These are phyloP conservation scores for Curvularia spicifera DNA, from an alignment of 2,329 filamentous ascomycete genomes.

Conservation along the genomic window DNA sequence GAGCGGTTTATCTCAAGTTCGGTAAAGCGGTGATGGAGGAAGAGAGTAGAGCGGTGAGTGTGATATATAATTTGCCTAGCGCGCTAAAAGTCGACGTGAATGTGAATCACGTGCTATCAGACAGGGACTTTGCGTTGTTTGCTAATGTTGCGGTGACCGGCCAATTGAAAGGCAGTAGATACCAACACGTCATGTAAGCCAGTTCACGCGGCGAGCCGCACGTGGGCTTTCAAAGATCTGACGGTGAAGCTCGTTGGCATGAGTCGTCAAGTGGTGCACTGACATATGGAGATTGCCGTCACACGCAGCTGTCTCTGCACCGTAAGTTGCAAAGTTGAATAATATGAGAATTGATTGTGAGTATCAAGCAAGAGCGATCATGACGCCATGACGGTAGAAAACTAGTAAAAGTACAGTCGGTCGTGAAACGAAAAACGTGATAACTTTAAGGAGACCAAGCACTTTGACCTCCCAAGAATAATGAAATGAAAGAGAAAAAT, in stretches of 20 bases:
- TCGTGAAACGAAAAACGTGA: neutral
- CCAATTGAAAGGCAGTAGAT: constrained; percentile 5
- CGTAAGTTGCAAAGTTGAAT: neutral
- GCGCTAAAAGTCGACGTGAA: constrained; percentile 8
- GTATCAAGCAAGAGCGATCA: neutral
- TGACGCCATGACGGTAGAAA: neutral
- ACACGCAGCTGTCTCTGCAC: neutral
- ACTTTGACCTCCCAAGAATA: neutral
- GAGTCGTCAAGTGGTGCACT: neutral
- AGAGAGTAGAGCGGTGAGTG: neutral
- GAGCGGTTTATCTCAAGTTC: neutral
- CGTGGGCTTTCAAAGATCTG: neutral
- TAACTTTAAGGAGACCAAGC: neutral
- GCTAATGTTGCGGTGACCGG: neutral
- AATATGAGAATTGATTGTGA: neutral
- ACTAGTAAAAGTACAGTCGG: neutral
- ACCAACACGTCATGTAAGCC: neutral
- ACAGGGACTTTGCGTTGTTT: constrained; percentile 3
- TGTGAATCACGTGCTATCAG: constrained; percentile 1
- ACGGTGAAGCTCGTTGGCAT: neutral
- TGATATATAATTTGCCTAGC: constrained; percentile 3
- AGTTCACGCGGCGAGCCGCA: neutral
- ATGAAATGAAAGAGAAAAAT: neutral
- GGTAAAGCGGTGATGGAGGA: neutral
- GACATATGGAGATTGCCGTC: no score